Evolutionary conservation across 179 eudicot genomes (phyloP).

Genomic region (Silene coronaria): DNA sequence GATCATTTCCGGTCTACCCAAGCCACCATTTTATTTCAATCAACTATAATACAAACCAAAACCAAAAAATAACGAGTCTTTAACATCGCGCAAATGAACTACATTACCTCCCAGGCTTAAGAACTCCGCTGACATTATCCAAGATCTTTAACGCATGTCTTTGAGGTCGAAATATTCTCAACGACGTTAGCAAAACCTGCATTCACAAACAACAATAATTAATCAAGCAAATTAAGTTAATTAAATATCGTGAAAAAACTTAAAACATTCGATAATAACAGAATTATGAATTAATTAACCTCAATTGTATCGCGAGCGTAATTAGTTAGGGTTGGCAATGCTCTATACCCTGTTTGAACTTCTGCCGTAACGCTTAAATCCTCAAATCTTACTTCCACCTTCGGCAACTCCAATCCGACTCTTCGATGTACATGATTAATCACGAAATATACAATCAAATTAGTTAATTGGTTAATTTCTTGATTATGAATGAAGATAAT

Average conservation of each 20-base stretch:
- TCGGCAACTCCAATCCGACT: slow-evolving; percentile 69
- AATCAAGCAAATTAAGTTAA: not conserved
- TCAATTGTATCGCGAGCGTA: slow-evolving; percentile 56
- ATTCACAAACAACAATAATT: slow-evolving; percentile 1
- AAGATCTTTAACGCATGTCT: slow-evolving; percentile 55
- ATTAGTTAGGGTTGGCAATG: slow-evolving; percentile 75
- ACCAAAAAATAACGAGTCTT: not conserved
- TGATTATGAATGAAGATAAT: not conserved
- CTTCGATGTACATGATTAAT: slow-evolving; percentile 29
- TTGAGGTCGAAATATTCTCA: slow-evolving; percentile 48
- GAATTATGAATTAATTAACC: slow-evolving; percentile 27
- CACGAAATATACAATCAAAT: not conserved
- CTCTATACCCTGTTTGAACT: slow-evolving; percentile 72
- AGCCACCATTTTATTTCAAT: not conserved
- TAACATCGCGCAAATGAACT: not conserved
- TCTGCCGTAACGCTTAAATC: slow-evolving; percentile 47
- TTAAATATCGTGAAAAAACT: not conserved
- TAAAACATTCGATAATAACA: not conserved
- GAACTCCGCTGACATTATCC: slow-evolving; percentile 53
- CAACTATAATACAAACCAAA: no score
- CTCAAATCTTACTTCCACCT: slow-evolving; percentile 74
- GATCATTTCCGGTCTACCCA: not conserved
- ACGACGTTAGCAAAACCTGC: slow-evolving; percentile 44
- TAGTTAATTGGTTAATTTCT: not conserved
- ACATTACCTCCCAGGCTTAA: slow-evolving; percentile 75